Evolutionary conservation across 2,329 filamentous ascomycete species (phyloP).

Genomic region (Didymella glomerata): DNA sequence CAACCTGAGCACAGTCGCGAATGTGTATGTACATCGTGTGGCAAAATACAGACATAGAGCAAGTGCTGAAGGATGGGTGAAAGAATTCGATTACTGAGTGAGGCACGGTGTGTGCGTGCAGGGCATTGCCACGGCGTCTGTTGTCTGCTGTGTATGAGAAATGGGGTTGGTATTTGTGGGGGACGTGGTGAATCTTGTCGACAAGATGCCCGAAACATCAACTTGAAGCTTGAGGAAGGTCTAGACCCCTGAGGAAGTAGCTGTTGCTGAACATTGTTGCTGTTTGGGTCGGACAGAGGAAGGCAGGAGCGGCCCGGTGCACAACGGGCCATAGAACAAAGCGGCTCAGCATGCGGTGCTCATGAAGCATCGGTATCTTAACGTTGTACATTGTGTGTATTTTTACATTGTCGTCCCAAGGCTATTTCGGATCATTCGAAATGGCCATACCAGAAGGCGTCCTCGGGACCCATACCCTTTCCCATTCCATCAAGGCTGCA

Average conservation of each 20-base stretch:
- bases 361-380: background rate
- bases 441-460: conserved; percentile 57
- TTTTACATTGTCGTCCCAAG: background rate
- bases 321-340: conserved; percentile 2
- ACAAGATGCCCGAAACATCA: background rate
- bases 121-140: no score
- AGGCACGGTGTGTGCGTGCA: background rate
- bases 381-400: background rate
- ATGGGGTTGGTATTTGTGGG: no score
- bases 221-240: background rate
- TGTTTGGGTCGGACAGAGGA: background rate
- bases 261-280: background rate
- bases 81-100: background rate
- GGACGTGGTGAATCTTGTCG: no score
- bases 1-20: no score
- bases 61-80: no score
- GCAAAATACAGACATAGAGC: no score
- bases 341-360: background rate
- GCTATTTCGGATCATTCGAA: conserved; percentile 8
- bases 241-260: background rate
- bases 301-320: background rate
- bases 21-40: background rate
- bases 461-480: conserved; percentile 59
- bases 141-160: background rate
- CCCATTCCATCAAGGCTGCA: conserved; percentile 56